Percentiles rank a stretch among this genome's conserved stretches.
phyloP scores from a whole-genome alignment of 1,284 basidiomycete species.

The Phylloporus sp. region DNA sequence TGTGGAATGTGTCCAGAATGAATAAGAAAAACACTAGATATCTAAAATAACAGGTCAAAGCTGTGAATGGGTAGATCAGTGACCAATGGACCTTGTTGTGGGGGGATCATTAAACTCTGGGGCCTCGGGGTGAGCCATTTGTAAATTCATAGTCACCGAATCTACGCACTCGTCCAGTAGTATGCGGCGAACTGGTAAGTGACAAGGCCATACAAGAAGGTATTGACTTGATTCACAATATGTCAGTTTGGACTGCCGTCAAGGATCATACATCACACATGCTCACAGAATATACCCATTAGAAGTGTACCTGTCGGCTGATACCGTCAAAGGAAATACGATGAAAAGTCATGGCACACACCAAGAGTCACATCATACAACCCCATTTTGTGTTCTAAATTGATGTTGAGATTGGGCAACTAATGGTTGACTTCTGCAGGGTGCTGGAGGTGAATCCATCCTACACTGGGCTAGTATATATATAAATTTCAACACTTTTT shows the following conservation, averaged over 20 bases:
- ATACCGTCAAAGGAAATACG: background rate
- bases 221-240: slow-evolving; percentile 18
- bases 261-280: background rate
- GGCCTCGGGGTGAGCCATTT: background rate
- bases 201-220: slow-evolving; percentile 55
- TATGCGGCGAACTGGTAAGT: slow-evolving; percentile 52
- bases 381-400: too few species aligned
- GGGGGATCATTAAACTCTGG: slow-evolving; percentile 49
- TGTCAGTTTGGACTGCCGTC: background rate
- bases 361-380: background rate
- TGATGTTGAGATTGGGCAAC: too few species aligned
- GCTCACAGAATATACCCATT: slow-evolving; percentile 14
- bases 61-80: too few species aligned
- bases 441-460: too few species aligned
- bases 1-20: slow-evolving; percentile 50
- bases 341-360: background rate
- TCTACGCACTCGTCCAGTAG: slow-evolving; percentile 42
- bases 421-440: too few species aligned
- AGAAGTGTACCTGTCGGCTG: too few species aligned
- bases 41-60: slow-evolving; percentile 26
- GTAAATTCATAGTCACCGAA: background rate
- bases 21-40: slow-evolving; percentile 44
- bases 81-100: slow-evolving; percentile 17
- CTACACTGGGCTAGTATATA: too few species aligned
- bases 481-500: too few species aligned